These are phyloP conservation scores for Mucor piriformis DNA, from an alignment of 371 early-diverging fungal genomes.

Conservation along the genomic window DNA sequence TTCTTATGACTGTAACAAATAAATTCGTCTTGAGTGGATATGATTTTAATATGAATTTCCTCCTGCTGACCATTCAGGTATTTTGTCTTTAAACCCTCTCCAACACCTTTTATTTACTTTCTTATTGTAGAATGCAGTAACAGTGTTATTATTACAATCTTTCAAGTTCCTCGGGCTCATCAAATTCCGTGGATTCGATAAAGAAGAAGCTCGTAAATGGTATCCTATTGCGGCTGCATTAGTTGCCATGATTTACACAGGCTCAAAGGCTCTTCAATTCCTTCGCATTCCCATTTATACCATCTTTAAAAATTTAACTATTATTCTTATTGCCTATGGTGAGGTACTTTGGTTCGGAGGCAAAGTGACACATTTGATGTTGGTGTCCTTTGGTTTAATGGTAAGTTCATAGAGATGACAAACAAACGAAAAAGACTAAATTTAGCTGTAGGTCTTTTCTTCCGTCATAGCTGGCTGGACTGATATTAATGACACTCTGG, in stretches of 20 bases:
- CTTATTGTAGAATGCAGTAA: constrained; percentile 40
- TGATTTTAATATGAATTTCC: constrained; percentile 88
- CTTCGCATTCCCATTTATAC: constrained; percentile 96
- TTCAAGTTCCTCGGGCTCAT: constrained; percentile 70
- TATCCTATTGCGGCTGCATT: constrained; percentile 85
- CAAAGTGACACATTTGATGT: constrained; percentile 76
- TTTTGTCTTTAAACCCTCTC: background rate
- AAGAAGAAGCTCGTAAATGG: constrained; percentile 80
- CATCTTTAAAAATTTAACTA: constrained; percentile 98
- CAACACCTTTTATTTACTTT: background rate
- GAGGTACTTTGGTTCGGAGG: constrained; percentile 88
- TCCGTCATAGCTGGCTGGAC: constrained; percentile 90
- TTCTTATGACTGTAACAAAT: constrained; percentile 94
- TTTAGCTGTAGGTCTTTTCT: constrained; percentile 65
- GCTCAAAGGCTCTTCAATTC: constrained; percentile 91
- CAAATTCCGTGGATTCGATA: constrained; percentile 70
- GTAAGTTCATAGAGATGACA: constrained; percentile 34
- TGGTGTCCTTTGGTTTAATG: constrained; percentile 89
- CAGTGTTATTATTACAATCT: constrained; percentile 39
- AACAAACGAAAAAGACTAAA: background rate
- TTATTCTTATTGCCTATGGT: constrained; percentile 95
- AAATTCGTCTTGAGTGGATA: constrained; percentile 87
- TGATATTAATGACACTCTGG: constrained; percentile 64
- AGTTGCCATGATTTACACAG: constrained; percentile 97
- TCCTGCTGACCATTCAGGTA: constrained; percentile 89